These are phyloP conservation scores for Rhodomyrtus psidioides DNA, from an alignment of 441 rosid species.

Conservation along the genomic window DNA sequence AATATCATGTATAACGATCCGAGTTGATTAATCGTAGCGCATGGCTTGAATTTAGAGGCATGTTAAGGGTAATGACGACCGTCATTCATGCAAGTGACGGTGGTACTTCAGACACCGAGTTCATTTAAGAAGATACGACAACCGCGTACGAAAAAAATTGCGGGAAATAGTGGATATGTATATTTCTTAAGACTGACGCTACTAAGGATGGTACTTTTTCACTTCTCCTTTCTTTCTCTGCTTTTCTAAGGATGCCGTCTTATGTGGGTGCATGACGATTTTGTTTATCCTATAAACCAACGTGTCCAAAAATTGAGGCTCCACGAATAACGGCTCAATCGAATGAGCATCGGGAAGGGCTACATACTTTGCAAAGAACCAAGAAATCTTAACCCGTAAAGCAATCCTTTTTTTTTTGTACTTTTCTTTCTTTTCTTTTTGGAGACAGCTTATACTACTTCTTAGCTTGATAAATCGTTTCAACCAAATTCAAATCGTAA, in stretches of 20 bases:
- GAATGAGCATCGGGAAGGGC: too few species aligned
- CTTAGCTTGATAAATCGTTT: too few species aligned
- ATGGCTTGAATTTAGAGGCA: not conserved
- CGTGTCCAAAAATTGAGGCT: too few species aligned
- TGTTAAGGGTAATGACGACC: not conserved
- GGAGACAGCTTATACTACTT: too few species aligned
- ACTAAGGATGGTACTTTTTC: too few species aligned
- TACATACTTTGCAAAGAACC: too few species aligned
- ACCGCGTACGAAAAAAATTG: fast-evolving
- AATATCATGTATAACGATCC: not conserved
- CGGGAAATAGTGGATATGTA: fast-evolving
- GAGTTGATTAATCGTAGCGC: not conserved
- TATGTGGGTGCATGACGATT: not conserved
- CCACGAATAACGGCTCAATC: too few species aligned
- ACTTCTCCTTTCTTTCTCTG: not conserved
- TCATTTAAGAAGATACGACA: not conserved
- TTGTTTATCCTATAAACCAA: not conserved
- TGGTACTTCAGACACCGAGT: not conserved
- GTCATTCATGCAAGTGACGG: not conserved
- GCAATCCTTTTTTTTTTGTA: too few species aligned
- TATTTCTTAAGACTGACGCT: too few species aligned
- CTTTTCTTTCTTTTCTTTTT: too few species aligned
- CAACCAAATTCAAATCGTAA: too few species aligned
- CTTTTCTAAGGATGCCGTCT: not conserved
- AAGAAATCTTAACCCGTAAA: too few species aligned